Evolutionary conservation across 129 eudicot genomes (phyloP).

Genomic region (Lactuca sativa): DNA sequence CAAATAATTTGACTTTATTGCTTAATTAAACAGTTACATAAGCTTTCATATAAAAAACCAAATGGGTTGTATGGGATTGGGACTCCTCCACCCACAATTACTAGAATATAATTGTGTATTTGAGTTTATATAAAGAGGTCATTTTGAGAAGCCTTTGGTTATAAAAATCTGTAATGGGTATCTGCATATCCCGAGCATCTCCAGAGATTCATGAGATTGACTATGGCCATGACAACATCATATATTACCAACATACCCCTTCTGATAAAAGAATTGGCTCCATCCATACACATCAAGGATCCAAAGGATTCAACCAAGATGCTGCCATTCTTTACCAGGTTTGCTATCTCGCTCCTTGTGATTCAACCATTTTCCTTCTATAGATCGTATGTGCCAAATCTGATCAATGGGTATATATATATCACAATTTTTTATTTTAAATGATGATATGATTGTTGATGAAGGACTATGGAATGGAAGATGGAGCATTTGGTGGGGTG

Average conservation of each 20-base stretch:
- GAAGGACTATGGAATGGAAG: slow-evolving; percentile 83
- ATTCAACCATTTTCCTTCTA: no score
- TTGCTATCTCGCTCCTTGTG: not conserved
- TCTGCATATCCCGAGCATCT: slow-evolving; percentile 72
- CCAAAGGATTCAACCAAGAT: slow-evolving; percentile 84
- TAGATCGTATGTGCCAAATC: no score
- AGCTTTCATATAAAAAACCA: not conserved
- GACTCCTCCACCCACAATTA: no score
- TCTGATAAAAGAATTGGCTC: slow-evolving; percentile 43
- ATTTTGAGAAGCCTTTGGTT: slow-evolving; percentile 16
- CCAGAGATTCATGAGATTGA: slow-evolving; percentile 57
- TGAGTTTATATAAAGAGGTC: slow-evolving; percentile 42
- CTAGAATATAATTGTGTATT: slow-evolving; percentile 3
- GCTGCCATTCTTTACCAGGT: slow-evolving; percentile 79
- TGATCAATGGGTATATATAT: no score
- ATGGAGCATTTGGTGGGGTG: slow-evolving; percentile 68
- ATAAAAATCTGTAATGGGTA: slow-evolving; percentile 55
- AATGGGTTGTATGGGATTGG: no score
- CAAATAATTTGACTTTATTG: not conserved
- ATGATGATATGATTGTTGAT: slow-evolving; percentile 4
- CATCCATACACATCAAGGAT: slow-evolving; percentile 58
- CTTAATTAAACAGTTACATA: not conserved
- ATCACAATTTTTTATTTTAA: not conserved
- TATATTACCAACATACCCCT: slow-evolving; percentile 36
- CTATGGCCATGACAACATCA: slow-evolving; percentile 62